Percentiles rank a stretch among this genome's conserved stretches.
These are phyloP conservation scores for Xylaria longipes DNA, from an alignment of 495 filamentous ascomycete genomes.

Conservation along the genomic window DNA sequence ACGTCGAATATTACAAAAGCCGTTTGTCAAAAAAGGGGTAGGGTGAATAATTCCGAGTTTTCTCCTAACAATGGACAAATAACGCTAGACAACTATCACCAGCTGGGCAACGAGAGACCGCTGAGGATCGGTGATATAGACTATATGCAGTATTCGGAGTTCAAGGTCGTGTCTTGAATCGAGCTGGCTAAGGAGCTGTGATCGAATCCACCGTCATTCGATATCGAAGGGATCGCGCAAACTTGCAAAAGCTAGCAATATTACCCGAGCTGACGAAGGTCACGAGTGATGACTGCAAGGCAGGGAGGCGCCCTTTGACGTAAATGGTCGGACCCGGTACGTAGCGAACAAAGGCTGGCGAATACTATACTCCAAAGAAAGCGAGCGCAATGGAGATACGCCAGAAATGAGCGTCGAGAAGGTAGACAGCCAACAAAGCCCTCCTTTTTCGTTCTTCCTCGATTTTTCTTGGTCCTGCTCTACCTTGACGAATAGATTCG, in stretches of 20 bases:
- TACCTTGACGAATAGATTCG: constrained; percentile 7
- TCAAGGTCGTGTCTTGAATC: constrained; percentile 29
- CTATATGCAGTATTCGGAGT: constrained; percentile 33
- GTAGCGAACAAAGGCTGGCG: constrained; percentile 39
- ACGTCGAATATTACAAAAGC: constrained; percentile 39
- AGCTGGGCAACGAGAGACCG: constrained; percentile 36
- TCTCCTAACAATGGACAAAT: constrained; percentile 37
- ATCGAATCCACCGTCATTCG: constrained; percentile 31
- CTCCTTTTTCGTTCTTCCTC: constrained; percentile 22
- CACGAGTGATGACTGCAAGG: constrained; percentile 3
- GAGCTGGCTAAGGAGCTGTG: constrained; percentile 30
- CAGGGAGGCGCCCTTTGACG: constrained; percentile 32
- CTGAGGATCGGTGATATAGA: constrained; percentile 36
- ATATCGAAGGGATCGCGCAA: constrained; percentile 31
- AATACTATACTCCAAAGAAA: constrained; percentile 45
- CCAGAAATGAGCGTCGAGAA: constrained; percentile 42
- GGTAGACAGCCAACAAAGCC: constrained; percentile 36
- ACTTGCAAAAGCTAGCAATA: constrained; percentile 28
- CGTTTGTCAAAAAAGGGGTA: constrained; percentile 36
- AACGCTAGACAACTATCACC: constrained; percentile 39
- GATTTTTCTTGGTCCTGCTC: constrained; percentile 7
- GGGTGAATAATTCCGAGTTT: constrained; percentile 23
- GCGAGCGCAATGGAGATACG: constrained; percentile 41
- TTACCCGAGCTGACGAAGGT: constrained; percentile 34
- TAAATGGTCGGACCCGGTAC: constrained; percentile 32